Evolutionary conservation across 768 basidiomycete species (phyloP), one percentile per base, ranked within the genome.

Genomic region (Cytidiella melzeri): DNA sequence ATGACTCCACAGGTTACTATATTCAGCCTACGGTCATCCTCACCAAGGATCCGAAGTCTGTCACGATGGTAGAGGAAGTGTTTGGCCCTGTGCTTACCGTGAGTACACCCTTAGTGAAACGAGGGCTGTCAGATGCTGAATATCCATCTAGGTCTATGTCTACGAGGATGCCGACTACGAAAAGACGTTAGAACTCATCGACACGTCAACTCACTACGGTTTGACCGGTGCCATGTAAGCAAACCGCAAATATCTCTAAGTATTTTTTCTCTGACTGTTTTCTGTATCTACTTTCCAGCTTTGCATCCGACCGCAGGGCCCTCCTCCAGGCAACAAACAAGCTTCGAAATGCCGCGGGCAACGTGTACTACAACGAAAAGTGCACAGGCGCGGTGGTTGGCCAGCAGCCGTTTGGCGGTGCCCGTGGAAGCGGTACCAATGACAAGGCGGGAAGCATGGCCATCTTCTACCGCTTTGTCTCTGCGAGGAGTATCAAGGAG

Each of bases 301-400:
- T 97, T 71, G 74, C 92, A 11, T 59, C 75, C 2, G 88, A 92
- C 57, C 87, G 96, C 57, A 73, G 79, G 23, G 92, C 85, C 5
- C 79, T 97, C 48, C 68, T 93, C 55, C 70, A 72, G 27, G 90
- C 92, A 2, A 84, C 91, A 38, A 86, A 87, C 69, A 77, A 76
- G 47, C 77, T 99, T 39, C 85, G 92, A 48, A 87, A 95, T 69
- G 76, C 93, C 1, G 91, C 96, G 3, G 96, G 96, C 2, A 99
- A 97, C 66, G 83, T 95, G 48, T 99, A 99, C 73, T 92, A 93
- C 71, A 97, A 97, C 67, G 94, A 97, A 59, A 94, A 95, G 67
- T 98, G 92, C 69, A 99, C 95, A 1, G 92, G 92, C 26, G 93
- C 92, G n/a, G 89, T 91, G 43, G 92, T 98, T 28, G 95, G 93